phyloP scores from a whole-genome alignment of 805 yeast species.

The Metschnikowia santaceciliae region DNA sequence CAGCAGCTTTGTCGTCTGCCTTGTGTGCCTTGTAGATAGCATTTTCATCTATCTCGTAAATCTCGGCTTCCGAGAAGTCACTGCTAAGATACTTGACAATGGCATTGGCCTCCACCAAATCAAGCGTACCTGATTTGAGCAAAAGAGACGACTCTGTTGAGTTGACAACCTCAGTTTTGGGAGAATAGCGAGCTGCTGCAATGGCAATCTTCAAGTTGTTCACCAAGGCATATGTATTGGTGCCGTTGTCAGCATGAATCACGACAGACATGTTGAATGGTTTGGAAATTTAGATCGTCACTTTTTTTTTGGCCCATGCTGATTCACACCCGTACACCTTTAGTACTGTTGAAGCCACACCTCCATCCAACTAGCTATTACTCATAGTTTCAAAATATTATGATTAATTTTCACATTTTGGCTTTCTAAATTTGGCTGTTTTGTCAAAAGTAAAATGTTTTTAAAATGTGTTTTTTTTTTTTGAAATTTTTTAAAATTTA shows the following conservation, averaged over 20 bases:
- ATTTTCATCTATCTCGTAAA: conserved; percentile 43
- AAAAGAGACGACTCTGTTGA: conserved; percentile 23
- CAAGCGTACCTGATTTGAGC: conserved; percentile 38
- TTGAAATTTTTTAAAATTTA: too few species aligned
- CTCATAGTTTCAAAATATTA: too few species aligned
- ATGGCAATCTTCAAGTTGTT: conserved; percentile 25
- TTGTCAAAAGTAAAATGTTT: background rate
- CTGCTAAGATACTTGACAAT: conserved; percentile 59
- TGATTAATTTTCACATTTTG: too few species aligned
- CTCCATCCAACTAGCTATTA: background rate
- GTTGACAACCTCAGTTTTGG: conserved; percentile 15
- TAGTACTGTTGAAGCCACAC: background rate
- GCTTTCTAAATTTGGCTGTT: too few species aligned
- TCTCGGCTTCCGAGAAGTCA: conserved; percentile 38
- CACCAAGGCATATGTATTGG: conserved; percentile 18
- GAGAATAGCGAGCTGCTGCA: conserved; percentile 19
- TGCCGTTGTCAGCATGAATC: conserved; percentile 18
- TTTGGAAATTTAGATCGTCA: background rate
- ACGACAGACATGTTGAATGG: conserved; percentile 11
- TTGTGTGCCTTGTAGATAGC: conserved; percentile 39
- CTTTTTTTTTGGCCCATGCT: background rate
- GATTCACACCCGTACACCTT: conserved; percentile 12
- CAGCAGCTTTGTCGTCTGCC: conserved; percentile 26
- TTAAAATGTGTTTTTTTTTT: background rate
- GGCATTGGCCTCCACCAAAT: conserved; percentile 63